Evolutionary conservation across 208 protist genomes (phyloP), one percentile per base, ranked within the genome.

Genomic region (Trypanosoma cruzi): DNA sequence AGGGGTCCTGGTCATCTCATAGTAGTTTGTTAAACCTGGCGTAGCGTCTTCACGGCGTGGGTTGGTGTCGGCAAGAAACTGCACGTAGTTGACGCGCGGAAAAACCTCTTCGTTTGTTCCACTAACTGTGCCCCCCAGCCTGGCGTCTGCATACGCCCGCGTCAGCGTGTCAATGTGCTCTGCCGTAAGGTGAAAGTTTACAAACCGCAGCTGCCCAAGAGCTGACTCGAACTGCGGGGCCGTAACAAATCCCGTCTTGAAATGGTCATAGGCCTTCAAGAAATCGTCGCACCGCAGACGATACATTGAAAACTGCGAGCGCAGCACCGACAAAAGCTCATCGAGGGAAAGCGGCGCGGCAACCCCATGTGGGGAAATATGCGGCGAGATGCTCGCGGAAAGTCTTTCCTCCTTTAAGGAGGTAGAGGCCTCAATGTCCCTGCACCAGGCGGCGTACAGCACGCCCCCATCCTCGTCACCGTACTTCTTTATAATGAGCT

Each of bases 201-300:
- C 88, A 29, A 97, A 77, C 16, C 70, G 73, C 56, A 97, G 75
- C 29, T 84, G 82, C 18, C 93, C 93, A 22, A 97, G 80, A 28
- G 85, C 84, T 7, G 79, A 84, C 49, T 78, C 85, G 73, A 97
- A 97, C 79, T 97, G 90, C 55, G 79, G 61, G 1, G 76, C 79
- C 0, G 87, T 86, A 13, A 98, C 82, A 32, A 76, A 82, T 6
- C 90, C 92, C n/a, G 87, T 89, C 37, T 82, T 80, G 57, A 95
- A 81, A 68, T 80, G 77, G 80, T 98, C 94, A 82, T 81, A 97
- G 64, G 95, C 89, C 11, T 62, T 54, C 49, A 98, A 77, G 49
- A 77, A 80, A 62, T 96, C 91, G 55, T 95, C 88, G 66, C 86
- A 87, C 61, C 91, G 89, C 18, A 96, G 73, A 16, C 79, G 73